Conservation (phyloP, 1,139 yeast species). For the Lodderomyces beijingensis region DNA sequence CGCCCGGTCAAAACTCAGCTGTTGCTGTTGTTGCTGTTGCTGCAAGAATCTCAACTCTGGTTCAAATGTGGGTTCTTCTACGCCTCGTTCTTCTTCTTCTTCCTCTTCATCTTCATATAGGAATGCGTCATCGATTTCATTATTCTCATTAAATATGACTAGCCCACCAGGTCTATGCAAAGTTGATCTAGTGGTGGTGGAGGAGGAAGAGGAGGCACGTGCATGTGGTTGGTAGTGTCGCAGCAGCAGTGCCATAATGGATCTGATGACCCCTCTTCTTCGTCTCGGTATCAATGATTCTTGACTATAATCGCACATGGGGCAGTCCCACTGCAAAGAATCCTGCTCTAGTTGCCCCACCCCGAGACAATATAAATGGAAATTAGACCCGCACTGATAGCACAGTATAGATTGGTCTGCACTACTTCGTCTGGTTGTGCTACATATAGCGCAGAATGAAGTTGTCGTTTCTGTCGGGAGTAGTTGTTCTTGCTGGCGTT, state of each 20-base stretch:
- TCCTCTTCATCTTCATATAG: constrained; percentile 17
- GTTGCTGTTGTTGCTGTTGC: constrained; percentile 1
- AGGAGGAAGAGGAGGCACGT: too few species aligned
- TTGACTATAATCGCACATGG: constrained; percentile 39
- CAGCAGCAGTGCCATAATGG: not conserved
- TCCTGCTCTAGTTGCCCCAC: constrained; percentile 7
- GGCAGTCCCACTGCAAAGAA: constrained; percentile 35
- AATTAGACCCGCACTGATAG: constrained; percentile 29
- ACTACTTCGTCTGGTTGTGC: constrained; percentile 8
- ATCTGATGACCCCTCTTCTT: not conserved
- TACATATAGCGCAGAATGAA: constrained; percentile 32
- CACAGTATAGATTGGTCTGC: constrained; percentile 23
- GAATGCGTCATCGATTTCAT: constrained; percentile 36
- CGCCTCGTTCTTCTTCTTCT: constrained; percentile 3
- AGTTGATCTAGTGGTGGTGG: too few species aligned
- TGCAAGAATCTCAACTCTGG: not conserved
- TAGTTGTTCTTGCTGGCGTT: not conserved
- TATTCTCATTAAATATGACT: constrained; percentile 28
- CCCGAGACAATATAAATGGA: constrained; percentile 34
- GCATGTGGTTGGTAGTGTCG: constrained; percentile 3
- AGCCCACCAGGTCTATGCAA: constrained; percentile 8
- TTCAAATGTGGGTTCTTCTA: not conserved
- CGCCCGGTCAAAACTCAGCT: not conserved
- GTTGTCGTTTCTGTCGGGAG: constrained; percentile 4
- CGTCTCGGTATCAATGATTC: constrained; percentile 15